Conservation (phyloP, 2,329 filamentous ascomycete species). For the Hysterium pulicare region DNA sequence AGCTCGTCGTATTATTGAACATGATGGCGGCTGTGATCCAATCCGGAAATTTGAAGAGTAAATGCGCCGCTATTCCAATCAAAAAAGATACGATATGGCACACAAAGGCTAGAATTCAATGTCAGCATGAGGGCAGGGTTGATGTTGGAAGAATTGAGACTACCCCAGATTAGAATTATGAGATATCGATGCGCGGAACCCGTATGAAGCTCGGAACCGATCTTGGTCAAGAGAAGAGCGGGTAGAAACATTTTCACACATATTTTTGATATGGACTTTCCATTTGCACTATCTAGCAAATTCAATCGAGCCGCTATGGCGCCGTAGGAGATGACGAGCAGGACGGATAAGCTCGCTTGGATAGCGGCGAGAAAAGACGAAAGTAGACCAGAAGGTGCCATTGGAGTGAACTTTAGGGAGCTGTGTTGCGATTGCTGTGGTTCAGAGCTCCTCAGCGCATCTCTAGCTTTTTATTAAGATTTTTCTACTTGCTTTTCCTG, state of each 20-base stretch:
- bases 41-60: conserved; percentile 46
- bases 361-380: conserved; percentile 50
- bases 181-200: conserved; percentile 47
- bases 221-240: conserved; percentile 50
- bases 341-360: conserved; percentile 53
- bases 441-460: too few species aligned
- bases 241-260: conserved; percentile 54
- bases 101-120: too few species aligned
- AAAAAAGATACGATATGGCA: conserved; percentile 49
- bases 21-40: conserved; percentile 54
- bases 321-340: conserved; percentile 53
- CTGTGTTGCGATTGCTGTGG: too few species aligned
- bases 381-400: conserved; percentile 14
- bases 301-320: conserved; percentile 47
- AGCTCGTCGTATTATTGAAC: conserved; percentile 56
- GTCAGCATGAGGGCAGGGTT: too few species aligned
- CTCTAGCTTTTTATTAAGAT: too few species aligned
- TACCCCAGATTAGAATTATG: conserved; percentile 50
- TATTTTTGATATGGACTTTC: conserved; percentile 52
- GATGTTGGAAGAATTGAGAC: too few species aligned
- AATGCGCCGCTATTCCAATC: conserved; percentile 42
- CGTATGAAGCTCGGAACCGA: conserved; percentile 49
- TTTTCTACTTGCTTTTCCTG: too few species aligned
- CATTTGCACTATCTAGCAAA: conserved; percentile 45
- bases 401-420: too few species aligned